phyloP scores from a whole-genome alignment of 306 rosid genomes.

The Inga leiocalycina region DNA sequence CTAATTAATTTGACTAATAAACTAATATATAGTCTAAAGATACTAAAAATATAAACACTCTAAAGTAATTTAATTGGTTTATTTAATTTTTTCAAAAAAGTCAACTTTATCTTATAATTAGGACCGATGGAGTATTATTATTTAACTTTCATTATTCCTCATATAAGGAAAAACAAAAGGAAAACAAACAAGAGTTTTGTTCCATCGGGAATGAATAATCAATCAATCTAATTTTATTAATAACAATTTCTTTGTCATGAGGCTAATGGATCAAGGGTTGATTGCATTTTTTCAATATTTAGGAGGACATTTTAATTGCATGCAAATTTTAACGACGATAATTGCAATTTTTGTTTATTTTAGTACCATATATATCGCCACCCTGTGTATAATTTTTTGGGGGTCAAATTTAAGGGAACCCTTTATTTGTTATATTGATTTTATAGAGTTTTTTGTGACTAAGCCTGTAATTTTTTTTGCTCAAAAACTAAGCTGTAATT shows the following conservation, averaged over 20 bases:
- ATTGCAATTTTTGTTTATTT: background rate
- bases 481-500: background rate
- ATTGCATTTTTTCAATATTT: background rate
- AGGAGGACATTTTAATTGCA: background rate
- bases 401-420: background rate
- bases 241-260: background rate
- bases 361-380: background rate
- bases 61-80: too few relatives aligned
- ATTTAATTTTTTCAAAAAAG: too few relatives aligned
- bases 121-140: background rate
- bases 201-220: background rate
- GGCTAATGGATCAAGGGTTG: background rate
- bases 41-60: too few relatives aligned
- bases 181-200: background rate
- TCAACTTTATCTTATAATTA: too few relatives aligned
- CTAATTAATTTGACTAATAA: too few relatives aligned
- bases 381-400: background rate
- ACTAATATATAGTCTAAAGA: too few relatives aligned
- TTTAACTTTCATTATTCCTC: background rate
- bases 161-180: background rate
- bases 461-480: background rate
- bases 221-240: background rate
- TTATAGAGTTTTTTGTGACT: background rate
- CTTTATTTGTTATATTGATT: background rate
- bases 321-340: background rate